phyloP scores from a whole-genome alignment of 495 filamentous ascomycete genomes.

The Rhizodiscina lignyota region DNA sequence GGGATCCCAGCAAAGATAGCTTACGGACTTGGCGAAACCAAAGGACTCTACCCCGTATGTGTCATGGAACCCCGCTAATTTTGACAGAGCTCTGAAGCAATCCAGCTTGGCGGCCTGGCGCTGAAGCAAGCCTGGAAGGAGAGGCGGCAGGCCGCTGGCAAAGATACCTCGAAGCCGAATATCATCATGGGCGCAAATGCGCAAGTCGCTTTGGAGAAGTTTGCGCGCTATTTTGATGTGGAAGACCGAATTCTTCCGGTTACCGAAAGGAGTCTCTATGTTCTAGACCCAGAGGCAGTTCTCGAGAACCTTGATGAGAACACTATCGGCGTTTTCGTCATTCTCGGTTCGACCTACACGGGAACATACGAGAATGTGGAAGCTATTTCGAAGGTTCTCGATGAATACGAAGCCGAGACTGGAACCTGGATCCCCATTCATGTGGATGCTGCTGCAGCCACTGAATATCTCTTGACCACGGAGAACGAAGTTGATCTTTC shows the following conservation, averaged over 20 bases:
- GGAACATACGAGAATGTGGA: constrained; percentile 65
- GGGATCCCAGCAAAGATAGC: too few species aligned
- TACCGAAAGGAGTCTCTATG: constrained; percentile 40
- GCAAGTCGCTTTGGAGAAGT: constrained; percentile 61
- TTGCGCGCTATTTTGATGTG: constrained; percentile 61
- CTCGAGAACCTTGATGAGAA: constrained; percentile 58
- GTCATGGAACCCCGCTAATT: too few species aligned
- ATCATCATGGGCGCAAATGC: constrained; percentile 69
- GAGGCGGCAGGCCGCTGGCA: constrained; percentile 37
- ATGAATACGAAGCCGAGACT: constrained; percentile 45
- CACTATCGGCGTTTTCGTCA: constrained; percentile 63
- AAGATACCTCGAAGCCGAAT: constrained; percentile 47
- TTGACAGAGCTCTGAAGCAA: constrained; percentile 55
- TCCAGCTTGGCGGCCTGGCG: constrained; percentile 58
- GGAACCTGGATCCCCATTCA: constrained; percentile 57
- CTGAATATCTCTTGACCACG: too few species aligned
- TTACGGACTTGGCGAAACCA: too few species aligned
- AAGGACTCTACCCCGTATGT: too few species aligned
- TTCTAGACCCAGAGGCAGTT: constrained; percentile 48
- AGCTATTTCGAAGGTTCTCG: constrained; percentile 45
- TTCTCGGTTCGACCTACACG: constrained; percentile 58
- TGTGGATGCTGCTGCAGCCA: constrained; percentile 58
- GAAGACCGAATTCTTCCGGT: constrained; percentile 56
- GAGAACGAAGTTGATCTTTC: too few species aligned
- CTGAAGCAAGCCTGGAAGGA: constrained; percentile 72